These are phyloP conservation scores for Limnanthes douglasii DNA, from an alignment of 345 rosid species.

Conservation along the genomic window DNA sequence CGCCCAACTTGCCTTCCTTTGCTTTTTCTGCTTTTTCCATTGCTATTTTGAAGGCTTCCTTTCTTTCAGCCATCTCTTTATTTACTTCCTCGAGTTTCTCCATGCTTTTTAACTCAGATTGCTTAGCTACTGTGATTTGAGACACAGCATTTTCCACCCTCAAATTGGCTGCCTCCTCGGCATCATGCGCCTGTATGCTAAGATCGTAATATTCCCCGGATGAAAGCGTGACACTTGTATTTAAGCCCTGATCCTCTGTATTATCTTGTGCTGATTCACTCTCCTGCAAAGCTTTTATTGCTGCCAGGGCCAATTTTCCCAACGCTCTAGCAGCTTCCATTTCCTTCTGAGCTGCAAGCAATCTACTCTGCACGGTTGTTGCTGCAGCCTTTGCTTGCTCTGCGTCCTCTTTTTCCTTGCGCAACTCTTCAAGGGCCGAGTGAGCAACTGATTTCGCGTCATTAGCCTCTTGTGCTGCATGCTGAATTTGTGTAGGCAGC, in stretches of 20 bases:
- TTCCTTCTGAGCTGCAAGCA: slow-evolving; percentile 64
- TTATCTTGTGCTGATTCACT: slow-evolving; percentile 44
- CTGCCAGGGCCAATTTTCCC: slow-evolving; percentile 60
- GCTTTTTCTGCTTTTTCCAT: slow-evolving; percentile 73
- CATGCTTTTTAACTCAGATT: slow-evolving; percentile 38
- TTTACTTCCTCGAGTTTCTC: slow-evolving; percentile 53
- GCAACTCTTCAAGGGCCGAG: slow-evolving; percentile 57
- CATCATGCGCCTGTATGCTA: slow-evolving; percentile 74
- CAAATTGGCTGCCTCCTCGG: slow-evolving; percentile 59
- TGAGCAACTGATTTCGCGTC: slow-evolving; percentile 55
- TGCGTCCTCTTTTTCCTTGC: slow-evolving; percentile 56
- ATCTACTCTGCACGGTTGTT: slow-evolving; percentile 51
- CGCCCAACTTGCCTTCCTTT: slow-evolving; percentile 63
- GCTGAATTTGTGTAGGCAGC: slow-evolving; percentile 62
- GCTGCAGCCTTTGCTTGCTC: slow-evolving; percentile 78
- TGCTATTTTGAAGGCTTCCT: slow-evolving; percentile 49
- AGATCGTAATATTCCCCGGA: slow-evolving; percentile 78
- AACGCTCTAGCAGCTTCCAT: slow-evolving; percentile 85
- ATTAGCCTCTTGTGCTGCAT: slow-evolving; percentile 66
- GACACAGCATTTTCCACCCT: slow-evolving; percentile 66
- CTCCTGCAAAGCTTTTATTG: slow-evolving; percentile 72
- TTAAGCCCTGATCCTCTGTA: slow-evolving; percentile 20
- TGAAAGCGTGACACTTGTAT: slow-evolving; percentile 55
- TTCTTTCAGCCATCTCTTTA: slow-evolving; percentile 41
- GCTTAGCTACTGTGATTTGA: slow-evolving; percentile 67